phyloP scores from a whole-genome alignment of 805 yeast species.

The Saturnispora ahearnii region DNA sequence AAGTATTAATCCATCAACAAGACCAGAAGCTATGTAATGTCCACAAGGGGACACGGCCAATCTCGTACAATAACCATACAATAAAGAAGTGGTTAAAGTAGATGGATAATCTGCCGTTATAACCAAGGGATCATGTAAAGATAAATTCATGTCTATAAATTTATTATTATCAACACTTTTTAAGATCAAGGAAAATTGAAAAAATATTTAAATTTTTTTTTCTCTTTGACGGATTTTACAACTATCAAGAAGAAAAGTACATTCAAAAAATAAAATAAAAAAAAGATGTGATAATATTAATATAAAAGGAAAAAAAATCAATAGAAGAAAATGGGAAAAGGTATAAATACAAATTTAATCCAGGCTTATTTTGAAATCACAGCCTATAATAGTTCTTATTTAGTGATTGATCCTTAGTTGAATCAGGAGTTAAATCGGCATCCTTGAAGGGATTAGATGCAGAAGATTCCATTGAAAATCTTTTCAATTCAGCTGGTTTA shows the following conservation, averaged over 20 bases:
- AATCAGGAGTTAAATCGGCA: not conserved
- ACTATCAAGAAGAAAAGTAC: too few relatives aligned
- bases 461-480: not conserved
- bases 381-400: not conserved
- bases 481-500: slow-evolving; percentile 1
- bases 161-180: not conserved
- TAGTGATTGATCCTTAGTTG: not conserved
- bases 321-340: not conserved
- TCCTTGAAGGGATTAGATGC: not conserved
- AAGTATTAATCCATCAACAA: slow-evolving; percentile 62
- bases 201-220: too few relatives aligned
- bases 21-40: slow-evolving; percentile 78
- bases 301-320: too few relatives aligned
- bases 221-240: too few relatives aligned
- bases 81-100: slow-evolving; percentile 59
- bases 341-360: not conserved
- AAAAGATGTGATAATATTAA: too few relatives aligned
- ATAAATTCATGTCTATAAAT: slow-evolving; percentile 50
- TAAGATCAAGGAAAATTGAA: not conserved
- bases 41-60: slow-evolving; percentile 66
- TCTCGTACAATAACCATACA: slow-evolving; percentile 57
- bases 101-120: slow-evolving; percentile 92
- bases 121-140: slow-evolving; percentile 82
- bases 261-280: too few relatives aligned
- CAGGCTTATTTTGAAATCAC: not conserved